A percentile compares a stretch with the other conserved stretches of the same genome.
Evolutionary conservation across 2,329 filamentous ascomycete species (phyloP).

Genomic region (Orbilia javanica): DNA sequence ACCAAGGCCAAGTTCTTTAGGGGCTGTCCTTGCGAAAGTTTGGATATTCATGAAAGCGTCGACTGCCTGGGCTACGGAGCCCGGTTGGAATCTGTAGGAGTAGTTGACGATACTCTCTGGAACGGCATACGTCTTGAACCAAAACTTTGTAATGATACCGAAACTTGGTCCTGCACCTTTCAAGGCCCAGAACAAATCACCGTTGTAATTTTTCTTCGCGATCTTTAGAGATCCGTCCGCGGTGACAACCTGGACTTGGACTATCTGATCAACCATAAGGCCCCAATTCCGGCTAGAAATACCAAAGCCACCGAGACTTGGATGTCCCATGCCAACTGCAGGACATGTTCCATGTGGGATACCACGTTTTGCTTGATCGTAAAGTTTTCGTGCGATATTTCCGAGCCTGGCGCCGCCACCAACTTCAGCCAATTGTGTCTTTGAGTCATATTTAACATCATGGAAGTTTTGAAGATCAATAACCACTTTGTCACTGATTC

Average conservation of each 20-base stretch:
- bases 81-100: conserved; percentile 63
- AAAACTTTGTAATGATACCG: conserved; percentile 66
- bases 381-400: conserved; percentile 66
- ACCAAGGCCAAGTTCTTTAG: conserved; percentile 61
- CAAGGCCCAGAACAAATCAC: conserved; percentile 67
- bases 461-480: conserved; percentile 68
- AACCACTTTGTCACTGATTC: conserved; percentile 68
- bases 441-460: conserved; percentile 66
- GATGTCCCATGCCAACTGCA: conserved; percentile 66
- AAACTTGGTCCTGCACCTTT: conserved; percentile 67
- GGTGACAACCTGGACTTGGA: conserved; percentile 68
- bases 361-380: conserved; percentile 64
- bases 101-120: conserved; percentile 64
- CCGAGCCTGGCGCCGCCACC: conserved; percentile 69
- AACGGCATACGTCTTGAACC: conserved; percentile 65
- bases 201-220: conserved; percentile 63
- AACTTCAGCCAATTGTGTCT: conserved; percentile 66
- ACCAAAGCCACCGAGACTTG: conserved; percentile 66
- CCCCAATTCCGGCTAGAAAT: conserved; percentile 69
- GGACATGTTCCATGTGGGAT: conserved; percentile 61
- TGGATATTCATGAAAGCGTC: conserved; percentile 63
- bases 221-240: conserved; percentile 56
- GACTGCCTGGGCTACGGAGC: conserved; percentile 65
- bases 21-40: conserved; percentile 56
- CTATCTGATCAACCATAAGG: conserved; percentile 69